Percentiles rank a stretch among this genome's conserved stretches.
Conservation (phyloP, 225 moss, liverwort and hornwort genomes). For the Bryoerythrophyllum caledonicum region DNA sequence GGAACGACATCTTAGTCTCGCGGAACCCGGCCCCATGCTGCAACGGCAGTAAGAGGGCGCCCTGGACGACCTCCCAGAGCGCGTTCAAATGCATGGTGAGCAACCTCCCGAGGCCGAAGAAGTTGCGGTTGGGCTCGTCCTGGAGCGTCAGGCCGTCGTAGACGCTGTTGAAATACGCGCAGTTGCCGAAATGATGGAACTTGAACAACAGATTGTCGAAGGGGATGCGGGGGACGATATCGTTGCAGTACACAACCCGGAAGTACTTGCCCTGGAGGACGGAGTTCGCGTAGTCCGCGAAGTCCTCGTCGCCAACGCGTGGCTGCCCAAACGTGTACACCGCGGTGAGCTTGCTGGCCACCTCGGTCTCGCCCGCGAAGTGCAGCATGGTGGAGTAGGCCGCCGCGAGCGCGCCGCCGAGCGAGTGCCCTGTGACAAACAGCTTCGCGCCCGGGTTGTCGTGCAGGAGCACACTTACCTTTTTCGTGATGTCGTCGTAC, state of each 20-base stretch:
- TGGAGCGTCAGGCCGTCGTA: constrained; percentile 31
- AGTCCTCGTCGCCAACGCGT: constrained; percentile 52
- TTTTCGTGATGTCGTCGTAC: constrained; percentile 54
- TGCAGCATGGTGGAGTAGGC: constrained; percentile 53
- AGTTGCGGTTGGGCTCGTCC: constrained; percentile 62
- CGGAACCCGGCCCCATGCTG: constrained; percentile 30
- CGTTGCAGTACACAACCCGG: constrained; percentile 79
- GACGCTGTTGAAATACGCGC: constrained; percentile 56
- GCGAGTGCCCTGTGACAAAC: constrained; percentile 73
- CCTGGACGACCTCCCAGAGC: constrained; percentile 49
- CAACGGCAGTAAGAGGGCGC: not conserved
- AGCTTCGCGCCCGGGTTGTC: constrained; percentile 67
- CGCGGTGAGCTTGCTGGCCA: constrained; percentile 43
- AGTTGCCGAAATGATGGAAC: constrained; percentile 66
- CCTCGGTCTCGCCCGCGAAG: constrained; percentile 36
- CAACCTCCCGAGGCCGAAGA: constrained; percentile 19
- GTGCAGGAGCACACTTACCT: constrained; percentile 29
- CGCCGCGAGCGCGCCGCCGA: constrained; percentile 72
- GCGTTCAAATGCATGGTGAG: constrained; percentile 51
- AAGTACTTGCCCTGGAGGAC: constrained; percentile 23
- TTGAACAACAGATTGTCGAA: constrained; percentile 45
- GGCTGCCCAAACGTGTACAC: constrained; percentile 88
- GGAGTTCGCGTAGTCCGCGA: constrained; percentile 28
- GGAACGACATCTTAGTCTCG: constrained; percentile 30
- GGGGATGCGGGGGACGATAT: constrained; percentile 44